These are phyloP conservation scores for Aphanocladium album DNA, from an alignment of 2,329 filamentous ascomycete genomes.

Conservation along the genomic window DNA sequence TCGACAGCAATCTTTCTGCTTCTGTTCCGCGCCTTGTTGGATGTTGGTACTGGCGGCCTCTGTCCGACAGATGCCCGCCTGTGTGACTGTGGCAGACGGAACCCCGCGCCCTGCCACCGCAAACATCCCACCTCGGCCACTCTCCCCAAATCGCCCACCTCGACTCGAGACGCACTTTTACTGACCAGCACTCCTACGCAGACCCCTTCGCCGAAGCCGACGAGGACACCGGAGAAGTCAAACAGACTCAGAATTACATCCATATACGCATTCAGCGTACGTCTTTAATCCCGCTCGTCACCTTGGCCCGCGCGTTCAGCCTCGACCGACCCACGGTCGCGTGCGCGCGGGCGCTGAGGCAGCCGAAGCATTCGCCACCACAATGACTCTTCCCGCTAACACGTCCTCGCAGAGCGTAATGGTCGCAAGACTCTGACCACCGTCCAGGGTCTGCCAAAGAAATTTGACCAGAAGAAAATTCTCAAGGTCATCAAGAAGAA, in stretches of 20 bases:
- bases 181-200: conserved; percentile 36
- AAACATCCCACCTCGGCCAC: neutral
- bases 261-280: conserved; percentile 99
- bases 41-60: too few relatives aligned
- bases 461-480: conserved; percentile 99
- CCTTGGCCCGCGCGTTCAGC: conserved; percentile 6
- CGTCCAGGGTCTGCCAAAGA: conserved; percentile 96
- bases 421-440: conserved; percentile 99
- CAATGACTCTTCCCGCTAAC: conserved; percentile 33
- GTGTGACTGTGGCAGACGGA: neutral
- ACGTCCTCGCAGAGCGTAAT: conserved; percentile 77
- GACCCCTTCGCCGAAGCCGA: conserved; percentile 99
- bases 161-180: conserved; percentile 12
- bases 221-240: conserved; percentile 95
- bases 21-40: neutral
- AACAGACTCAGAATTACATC: conserved; percentile 96
- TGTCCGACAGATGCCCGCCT: neutral
- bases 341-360: neutral
- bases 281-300: conserved; percentile 31
- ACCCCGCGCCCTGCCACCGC: conserved; percentile 10
- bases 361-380: neutral
- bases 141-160: neutral
- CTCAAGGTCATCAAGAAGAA: conserved; percentile 99
- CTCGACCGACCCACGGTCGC: conserved; percentile 2
- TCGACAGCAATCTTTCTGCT: neutral